A percentile compares a stretch with the other conserved stretches of the same genome.
Conservation (phyloP, 768 basidiomycete genomes). For the Inosperma sp. region DNA sequence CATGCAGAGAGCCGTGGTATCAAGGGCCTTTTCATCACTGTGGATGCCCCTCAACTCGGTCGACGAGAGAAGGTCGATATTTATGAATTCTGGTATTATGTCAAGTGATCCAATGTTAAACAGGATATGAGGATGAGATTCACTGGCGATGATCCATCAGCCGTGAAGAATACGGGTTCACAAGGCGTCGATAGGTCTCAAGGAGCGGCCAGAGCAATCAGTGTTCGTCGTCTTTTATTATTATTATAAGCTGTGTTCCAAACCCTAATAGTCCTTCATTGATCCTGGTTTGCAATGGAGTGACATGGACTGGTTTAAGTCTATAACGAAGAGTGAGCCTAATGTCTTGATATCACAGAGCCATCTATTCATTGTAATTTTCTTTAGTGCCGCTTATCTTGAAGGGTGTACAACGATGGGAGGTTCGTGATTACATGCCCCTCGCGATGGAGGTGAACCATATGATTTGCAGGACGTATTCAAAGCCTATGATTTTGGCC, state of each 20-base stretch:
- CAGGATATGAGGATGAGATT: conserved; percentile 98
- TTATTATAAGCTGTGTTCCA: background rate
- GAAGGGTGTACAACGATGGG: conserved; percentile 88
- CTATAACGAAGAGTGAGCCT: conserved; percentile 65
- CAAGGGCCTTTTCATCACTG: conserved; percentile 93
- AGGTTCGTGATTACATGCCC: conserved; percentile 35
- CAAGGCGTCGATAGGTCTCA: conserved; percentile 72
- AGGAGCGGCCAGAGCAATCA: conserved; percentile 92
- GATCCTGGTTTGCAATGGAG: conserved; percentile 87
- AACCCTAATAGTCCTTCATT: conserved; percentile 70
- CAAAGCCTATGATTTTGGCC: conserved; percentile 70
- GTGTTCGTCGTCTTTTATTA: conserved; percentile 22
- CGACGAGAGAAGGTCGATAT: conserved; percentile 83
- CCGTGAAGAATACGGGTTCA: conserved; percentile 48
- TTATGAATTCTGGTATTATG: conserved; percentile 84
- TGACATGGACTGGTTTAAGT: conserved; percentile 78
- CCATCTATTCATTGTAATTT: conserved; percentile 23
- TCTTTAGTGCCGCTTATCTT: conserved; percentile 77
- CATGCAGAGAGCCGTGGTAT: conserved; percentile 90
- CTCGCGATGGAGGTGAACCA: background rate
- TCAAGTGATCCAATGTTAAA: conserved; percentile 53
- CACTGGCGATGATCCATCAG: conserved; percentile 66
- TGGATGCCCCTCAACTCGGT: conserved; percentile 95
- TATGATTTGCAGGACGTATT: conserved; percentile 58
- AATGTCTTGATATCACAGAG: background rate